Evolutionary conservation across 2,329 filamentous ascomycete genomes (phyloP), one percentile per base, ranked within the genome.

Genomic region (Pleurostoma richardsiae): DNA sequence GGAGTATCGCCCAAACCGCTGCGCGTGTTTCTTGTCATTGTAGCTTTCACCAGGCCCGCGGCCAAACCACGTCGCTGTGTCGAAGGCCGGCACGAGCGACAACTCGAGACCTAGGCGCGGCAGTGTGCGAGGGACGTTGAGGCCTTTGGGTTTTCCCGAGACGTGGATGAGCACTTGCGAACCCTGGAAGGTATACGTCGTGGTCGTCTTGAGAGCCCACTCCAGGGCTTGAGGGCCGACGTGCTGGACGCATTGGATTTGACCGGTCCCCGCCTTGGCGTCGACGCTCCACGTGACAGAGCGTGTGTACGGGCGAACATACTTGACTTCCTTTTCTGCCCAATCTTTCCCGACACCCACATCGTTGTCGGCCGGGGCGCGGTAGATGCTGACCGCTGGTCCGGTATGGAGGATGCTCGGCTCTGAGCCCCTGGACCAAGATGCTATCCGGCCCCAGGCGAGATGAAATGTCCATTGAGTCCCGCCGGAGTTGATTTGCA

Each of bases 1-100:
- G 33, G 8, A 8, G 33, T 36, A 36, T n/a, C n/a, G 33, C n/a
- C 33, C 69, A 85, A 85, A 70, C 82, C 74, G 82, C 85, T 63
- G 68, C 62, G 48, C 48, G 46, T 49, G 48, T 54, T 46, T 47
- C 49, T 43, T 56, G 52, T 63, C 54, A 60, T 56, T 48, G 46
- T 56, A 40, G 28, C 38, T 31, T 36, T 38, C 41, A 36, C 28
- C 26, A 46, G 86, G 76, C 65, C 83, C 83, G 72, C 84, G 85
- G 67, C 83, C 83, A 70, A 79, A 71, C 79, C 82, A 60, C 66
- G 59, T 11, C 41, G 28, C 47, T 50, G 53, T 45, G 57, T 50
- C 52, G 45, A 45, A 42, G 49, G 65, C 46, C 50, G 40, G 27
- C 8, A n/a, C 8, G 8, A 36, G 8, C 8, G n/a, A 8, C 33